These are phyloP conservation scores for Ophiostoma ulmi DNA, from an alignment of 2,329 filamentous ascomycete species.

Conservation along the genomic window DNA sequence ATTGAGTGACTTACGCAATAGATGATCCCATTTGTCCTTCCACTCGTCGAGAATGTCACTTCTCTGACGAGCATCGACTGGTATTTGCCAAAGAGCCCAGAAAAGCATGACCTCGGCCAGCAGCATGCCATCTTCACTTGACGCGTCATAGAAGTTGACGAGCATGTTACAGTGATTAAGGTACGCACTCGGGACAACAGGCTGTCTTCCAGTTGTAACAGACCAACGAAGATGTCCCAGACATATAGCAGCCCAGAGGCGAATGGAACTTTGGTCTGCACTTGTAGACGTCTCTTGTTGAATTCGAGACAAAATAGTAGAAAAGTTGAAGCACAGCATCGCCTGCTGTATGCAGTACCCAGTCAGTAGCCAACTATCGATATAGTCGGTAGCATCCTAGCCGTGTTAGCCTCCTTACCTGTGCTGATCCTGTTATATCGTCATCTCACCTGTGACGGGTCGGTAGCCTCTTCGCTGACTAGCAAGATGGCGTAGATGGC, in stretches of 20 bases:
- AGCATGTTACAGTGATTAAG: constrained; percentile 16
- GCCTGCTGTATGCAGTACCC: constrained; percentile 15
- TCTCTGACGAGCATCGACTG: constrained; percentile 6
- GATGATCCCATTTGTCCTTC: constrained; percentile 15
- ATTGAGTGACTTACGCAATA: not conserved
- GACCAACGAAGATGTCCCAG: constrained; percentile 15
- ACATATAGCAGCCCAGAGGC: constrained; percentile 14
- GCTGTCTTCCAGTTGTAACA: constrained; percentile 9
- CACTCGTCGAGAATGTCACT: constrained; percentile 12
- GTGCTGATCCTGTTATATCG: not conserved
- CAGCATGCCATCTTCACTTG: constrained; percentile 13
- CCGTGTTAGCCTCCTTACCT: not conserved
- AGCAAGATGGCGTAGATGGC: constrained; percentile 12
- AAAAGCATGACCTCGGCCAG: constrained; percentile 15
- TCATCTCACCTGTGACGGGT: constrained; percentile 3
- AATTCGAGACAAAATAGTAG: not conserved
- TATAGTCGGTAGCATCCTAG: constrained; percentile 14
- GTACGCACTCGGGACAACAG: constrained; percentile 7
- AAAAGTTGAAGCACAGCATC: constrained; percentile 16
- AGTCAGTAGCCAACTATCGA: constrained; percentile 11
- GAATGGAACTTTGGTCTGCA: constrained; percentile 1
- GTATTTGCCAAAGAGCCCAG: constrained; percentile 15
- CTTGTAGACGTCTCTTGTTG: constrained; percentile 7
- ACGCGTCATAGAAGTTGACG: constrained; percentile 13
- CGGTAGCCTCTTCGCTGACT: constrained; percentile 11